Evolutionary conservation across 2,329 filamentous ascomycete species (phyloP).

Genomic region (Apiospora kogelbergensis): DNA sequence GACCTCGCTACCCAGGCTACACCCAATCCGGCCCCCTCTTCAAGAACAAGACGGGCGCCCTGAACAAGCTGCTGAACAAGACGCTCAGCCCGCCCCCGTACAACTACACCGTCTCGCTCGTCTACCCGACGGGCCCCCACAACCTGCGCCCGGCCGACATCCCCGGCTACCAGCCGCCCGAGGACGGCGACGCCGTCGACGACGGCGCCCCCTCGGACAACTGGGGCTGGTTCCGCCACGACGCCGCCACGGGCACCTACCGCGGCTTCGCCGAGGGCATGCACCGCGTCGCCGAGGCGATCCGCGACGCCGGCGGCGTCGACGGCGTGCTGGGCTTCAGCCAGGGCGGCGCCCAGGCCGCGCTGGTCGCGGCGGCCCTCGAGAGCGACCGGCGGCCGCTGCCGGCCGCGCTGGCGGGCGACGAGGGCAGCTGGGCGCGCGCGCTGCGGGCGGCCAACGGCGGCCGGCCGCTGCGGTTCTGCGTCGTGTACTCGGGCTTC

Average conservation of each 20-base stretch:
- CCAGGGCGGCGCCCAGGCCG: conserved; percentile 74
- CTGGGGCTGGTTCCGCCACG: conserved; percentile 80
- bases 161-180: conserved; percentile 60
- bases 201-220: conserved; percentile 59
- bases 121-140: conserved; percentile 70
- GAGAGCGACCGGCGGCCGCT: conserved; percentile 48
- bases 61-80: conserved; percentile 79
- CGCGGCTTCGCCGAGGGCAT: conserved; percentile 70
- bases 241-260: conserved; percentile 66
- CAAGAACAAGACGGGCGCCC: conserved; percentile 81
- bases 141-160: conserved; percentile 65
- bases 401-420: conserved; percentile 25
- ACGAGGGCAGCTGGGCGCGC: conserved; percentile 40
- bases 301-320: conserved; percentile 65
- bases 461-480: conserved; percentile 52
- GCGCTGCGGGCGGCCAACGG: conserved; percentile 50
- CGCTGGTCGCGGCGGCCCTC: conserved; percentile 70
- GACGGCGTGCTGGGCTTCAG: conserved; percentile 82
- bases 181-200: conserved; percentile 43
- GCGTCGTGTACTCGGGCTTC: conserved; percentile 66
- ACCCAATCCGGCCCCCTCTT: conserved; percentile 88
- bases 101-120: conserved; percentile 52
- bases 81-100: conserved; percentile 60
- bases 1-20: conserved; percentile 58
- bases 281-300: conserved; percentile 56